Conservation (phyloP, 129 eudicot genomes). For the Tagetes erecta region DNA sequence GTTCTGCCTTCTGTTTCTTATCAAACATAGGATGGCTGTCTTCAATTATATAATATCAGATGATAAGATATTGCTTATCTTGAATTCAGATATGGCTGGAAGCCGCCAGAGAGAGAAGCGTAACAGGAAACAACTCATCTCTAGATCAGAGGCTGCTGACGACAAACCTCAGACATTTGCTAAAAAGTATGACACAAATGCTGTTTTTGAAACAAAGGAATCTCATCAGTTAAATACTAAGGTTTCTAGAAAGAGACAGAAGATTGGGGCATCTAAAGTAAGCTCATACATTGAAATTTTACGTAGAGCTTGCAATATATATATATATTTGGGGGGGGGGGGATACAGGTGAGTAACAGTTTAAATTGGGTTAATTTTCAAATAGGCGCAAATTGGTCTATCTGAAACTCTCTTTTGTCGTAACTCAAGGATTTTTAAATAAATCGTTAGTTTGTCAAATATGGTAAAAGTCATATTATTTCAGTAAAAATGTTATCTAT, state of each 20-base stretch:
- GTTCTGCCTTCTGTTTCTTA: conserved; percentile 16
- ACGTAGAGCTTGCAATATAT: background rate
- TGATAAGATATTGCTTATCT: conserved; percentile 10
- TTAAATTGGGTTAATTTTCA: background rate
- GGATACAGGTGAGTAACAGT: background rate
- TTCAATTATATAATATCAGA: background rate
- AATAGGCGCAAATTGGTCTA: background rate
- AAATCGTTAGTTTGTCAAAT: background rate
- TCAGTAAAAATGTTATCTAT: background rate
- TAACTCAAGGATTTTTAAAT: background rate
- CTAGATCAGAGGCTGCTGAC: conserved; percentile 46
- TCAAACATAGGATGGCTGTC: background rate
- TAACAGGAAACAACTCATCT: conserved; percentile 40
- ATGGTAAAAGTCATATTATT: background rate
- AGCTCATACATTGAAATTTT: conserved; percentile 23
- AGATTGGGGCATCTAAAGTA: conserved; percentile 59
- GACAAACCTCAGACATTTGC: conserved; percentile 48
- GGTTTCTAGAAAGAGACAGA: conserved; percentile 58
- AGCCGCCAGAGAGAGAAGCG: conserved; percentile 44
- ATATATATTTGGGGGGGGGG: too few species aligned
- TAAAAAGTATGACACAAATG: conserved; percentile 41
- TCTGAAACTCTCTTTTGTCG: background rate
- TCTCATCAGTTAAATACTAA: conserved; percentile 45
- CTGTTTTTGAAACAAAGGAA: conserved; percentile 50
- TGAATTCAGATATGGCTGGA: conserved; percentile 33